A percentile compares a stretch with the other conserved stretches of the same genome.
phyloP scores from a whole-genome alignment of 306 rosid species.

The Luffa acutangula region DNA sequence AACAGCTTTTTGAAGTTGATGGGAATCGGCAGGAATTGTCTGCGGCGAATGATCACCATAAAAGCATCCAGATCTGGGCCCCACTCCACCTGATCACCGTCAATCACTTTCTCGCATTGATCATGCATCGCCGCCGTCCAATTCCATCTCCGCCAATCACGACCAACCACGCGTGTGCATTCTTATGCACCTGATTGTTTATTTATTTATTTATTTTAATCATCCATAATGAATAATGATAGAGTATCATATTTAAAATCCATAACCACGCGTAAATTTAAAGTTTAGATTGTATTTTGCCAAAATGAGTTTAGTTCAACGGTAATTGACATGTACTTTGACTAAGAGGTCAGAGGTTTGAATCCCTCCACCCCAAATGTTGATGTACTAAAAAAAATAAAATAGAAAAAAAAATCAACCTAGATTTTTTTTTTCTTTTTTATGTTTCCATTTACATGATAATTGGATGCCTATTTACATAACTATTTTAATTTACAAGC shows the following conservation, averaged over 20 bases:
- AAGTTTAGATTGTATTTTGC: not conserved
- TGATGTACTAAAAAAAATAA: too few relatives aligned
- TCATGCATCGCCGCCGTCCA: not conserved
- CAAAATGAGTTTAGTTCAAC: too few relatives aligned
- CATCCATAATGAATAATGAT: not conserved
- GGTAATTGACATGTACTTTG: too few relatives aligned
- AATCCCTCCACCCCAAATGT: too few relatives aligned
- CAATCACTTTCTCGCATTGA: constrained; percentile 6
- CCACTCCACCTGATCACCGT: constrained; percentile 20
- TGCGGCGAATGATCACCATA: not conserved
- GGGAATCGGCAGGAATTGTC: not conserved
- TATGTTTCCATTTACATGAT: too few relatives aligned
- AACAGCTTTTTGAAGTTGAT: not conserved
- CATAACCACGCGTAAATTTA: not conserved
- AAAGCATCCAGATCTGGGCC: not conserved
- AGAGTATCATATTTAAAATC: not conserved
- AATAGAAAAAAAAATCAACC: too few relatives aligned
- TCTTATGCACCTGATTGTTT: not conserved
- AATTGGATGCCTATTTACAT: too few relatives aligned
- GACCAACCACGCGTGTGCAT: not conserved
- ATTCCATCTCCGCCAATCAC: not conserved
- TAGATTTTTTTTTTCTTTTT: too few relatives aligned
- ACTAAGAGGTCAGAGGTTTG: too few relatives aligned
- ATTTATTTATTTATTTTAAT: too few relatives aligned
- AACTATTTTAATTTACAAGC: too few relatives aligned